Conservation (phyloP, 306 rosid genomes). For the Fragaria nilgerrensis region DNA sequence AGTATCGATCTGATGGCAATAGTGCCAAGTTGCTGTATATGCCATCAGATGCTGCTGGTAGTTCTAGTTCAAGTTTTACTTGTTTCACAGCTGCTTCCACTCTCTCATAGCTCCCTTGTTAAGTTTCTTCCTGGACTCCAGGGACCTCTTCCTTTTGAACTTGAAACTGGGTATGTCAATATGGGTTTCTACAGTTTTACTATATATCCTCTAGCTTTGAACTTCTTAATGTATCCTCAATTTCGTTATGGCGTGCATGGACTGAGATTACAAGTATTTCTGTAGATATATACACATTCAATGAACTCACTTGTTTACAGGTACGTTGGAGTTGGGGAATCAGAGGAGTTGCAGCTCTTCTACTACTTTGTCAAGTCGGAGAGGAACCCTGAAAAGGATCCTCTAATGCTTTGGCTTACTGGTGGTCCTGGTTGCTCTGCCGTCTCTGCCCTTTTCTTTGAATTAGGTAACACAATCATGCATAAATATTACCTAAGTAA, state of each 20-base stretch:
- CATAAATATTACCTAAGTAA: no score
- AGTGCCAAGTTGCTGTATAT: not conserved
- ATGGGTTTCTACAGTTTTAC: no score
- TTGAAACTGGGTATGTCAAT: conserved; percentile 60
- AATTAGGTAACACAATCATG: conserved; percentile 39
- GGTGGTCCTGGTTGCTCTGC: conserved; percentile 81
- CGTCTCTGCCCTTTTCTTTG: conserved; percentile 42
- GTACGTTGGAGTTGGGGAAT: conserved; percentile 68
- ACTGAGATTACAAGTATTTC: not conserved
- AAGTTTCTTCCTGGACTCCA: conserved; percentile 63
- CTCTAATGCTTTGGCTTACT: conserved; percentile 67
- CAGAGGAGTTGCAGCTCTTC: conserved; percentile 51
- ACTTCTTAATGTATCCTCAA: no score
- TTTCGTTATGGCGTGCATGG: not conserved
- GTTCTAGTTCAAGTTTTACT: conserved; percentile 16
- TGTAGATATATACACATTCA: not conserved
- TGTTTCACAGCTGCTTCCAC: conserved; percentile 10
- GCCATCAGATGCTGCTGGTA: not conserved
- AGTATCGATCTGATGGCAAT: not conserved
- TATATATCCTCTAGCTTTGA: not conserved
- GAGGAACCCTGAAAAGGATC: conserved; percentile 39
- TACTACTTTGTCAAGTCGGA: conserved; percentile 61
- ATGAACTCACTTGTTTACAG: conserved; percentile 22
- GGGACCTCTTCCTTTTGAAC: conserved; percentile 62
- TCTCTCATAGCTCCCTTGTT: conserved; percentile 26